Conservation (phyloP, 192 early-diverging fungal genomes). For the Backusella westeae region DNA sequence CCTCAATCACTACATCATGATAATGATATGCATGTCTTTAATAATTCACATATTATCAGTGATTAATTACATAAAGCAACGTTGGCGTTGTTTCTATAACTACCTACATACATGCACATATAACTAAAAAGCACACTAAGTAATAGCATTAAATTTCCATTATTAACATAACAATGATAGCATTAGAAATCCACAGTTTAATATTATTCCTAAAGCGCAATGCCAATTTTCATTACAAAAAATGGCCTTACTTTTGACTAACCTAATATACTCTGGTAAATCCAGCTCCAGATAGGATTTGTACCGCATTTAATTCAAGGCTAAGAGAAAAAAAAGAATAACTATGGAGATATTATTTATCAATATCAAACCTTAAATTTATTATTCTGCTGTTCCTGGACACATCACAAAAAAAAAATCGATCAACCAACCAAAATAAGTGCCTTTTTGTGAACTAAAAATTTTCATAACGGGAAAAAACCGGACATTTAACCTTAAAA, state of each 20-base stretch:
- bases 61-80: not conserved
- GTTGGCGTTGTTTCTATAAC: not conserved
- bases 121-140: not conserved
- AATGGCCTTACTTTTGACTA: not conserved
- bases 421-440: not conserved
- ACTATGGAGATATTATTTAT: not conserved
- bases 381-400: not conserved
- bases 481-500: not conserved
- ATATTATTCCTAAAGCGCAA: too few species aligned
- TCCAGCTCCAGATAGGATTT: not conserved
- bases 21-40: not conserved
- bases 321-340: not conserved
- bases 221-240: not conserved
- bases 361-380: not conserved
- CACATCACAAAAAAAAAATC: not conserved
- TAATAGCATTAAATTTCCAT: too few species aligned
- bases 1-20: not conserved
- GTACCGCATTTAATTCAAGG: slow-evolving; percentile 1
- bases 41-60: not conserved
- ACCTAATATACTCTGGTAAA: not conserved
- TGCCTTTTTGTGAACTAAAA: not conserved
- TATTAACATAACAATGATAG: too few species aligned
- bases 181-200: too few species aligned
- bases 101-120: not conserved
- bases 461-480: not conserved